Base-by-base conservation (phyloP, 768 basidiomycete species). In the Leccinum obscurum region DNA sequence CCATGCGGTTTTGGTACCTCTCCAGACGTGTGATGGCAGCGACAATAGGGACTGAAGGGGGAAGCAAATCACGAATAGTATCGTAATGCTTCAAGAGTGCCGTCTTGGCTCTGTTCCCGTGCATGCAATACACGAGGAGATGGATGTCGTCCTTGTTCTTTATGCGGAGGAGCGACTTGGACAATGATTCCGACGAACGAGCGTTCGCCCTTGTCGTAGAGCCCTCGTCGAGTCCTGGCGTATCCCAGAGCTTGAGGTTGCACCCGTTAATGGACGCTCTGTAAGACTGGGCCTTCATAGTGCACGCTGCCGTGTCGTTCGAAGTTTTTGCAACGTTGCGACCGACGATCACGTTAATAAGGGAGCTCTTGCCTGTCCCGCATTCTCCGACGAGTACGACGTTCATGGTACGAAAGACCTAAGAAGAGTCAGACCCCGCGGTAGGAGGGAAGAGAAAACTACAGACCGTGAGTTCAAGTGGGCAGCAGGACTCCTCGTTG, bases 331-430 rank as follows among this genome's bases (percentile, higher is more conserved):
- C 62, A 3, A 62, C 37, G 28, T 66, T 32, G 50, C 24, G 37
- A 1, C 61, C 60, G 0, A 63, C 13, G 41, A 68, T 62, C 9
- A 70, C 48, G 48, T 72, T 72, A 6, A 72, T 56, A 20, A 72
- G 53, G 15, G 66, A 72, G 5, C 70, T 72, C 41, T 72, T 68
- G 41, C 70, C 68, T 28, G 53, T 59, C 15, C 67, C 69, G 4
- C 63, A 63, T 62, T 72, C 69, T 13, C 70, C 70, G 49, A 32
- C 59, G 39, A 72, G 37, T 52, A 72, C 60, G 34, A 70, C 28
- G 35, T 70, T 72, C 68, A 64, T 66, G 35, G 37, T 24, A 14
- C 14, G 17, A 52, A 50, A 41, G 11, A 35, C n/a, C 50, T 67
- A 9, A 14, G 52, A n/a, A 48, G 11, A 4, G 15, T 65, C n/a